Conservation (phyloP, 2,329 filamentous ascomycete genomes). For the Xylariaceae sp. region DNA sequence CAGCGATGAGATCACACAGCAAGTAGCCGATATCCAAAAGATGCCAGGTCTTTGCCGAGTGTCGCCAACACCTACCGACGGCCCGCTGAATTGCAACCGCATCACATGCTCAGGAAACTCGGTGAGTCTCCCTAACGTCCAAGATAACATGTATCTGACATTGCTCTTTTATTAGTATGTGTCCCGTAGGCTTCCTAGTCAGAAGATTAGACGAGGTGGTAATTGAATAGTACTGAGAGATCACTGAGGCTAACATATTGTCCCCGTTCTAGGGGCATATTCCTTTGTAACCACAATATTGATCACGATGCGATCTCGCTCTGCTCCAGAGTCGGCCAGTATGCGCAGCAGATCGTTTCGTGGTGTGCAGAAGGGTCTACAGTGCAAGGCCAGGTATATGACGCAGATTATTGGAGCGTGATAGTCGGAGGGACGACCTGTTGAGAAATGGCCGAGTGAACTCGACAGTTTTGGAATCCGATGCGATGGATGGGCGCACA, state of each 20-base stretch:
- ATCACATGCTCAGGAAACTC: neutral
- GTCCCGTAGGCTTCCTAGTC: too few relatives aligned
- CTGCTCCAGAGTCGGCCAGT: slow-evolving; percentile 1
- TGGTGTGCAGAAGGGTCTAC: neutral
- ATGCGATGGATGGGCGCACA: too few relatives aligned
- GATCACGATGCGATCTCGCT: slow-evolving; percentile 3
- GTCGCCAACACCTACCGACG: neutral
- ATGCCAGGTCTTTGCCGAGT: slow-evolving; percentile 4
- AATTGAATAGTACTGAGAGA: too few relatives aligned
- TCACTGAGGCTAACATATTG: too few relatives aligned
- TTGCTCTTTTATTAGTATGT: too few relatives aligned
- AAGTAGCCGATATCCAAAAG: neutral
- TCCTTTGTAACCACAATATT: slow-evolving; percentile 5
- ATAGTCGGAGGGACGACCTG: neutral
- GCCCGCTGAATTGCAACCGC: slow-evolving; percentile 1
- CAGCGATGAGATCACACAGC: neutral
- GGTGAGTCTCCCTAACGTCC: too few relatives aligned
- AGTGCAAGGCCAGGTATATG: slow-evolving; percentile 3
- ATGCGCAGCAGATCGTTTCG: slow-evolving; percentile 2
- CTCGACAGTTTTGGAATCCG: too few relatives aligned
- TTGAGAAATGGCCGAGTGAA: too few relatives aligned
- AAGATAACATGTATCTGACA: too few relatives aligned
- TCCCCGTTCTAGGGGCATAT: neutral
- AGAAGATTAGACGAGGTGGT: too few relatives aligned
- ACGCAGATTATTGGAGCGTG: neutral